Base-by-base conservation (phyloP, 2,329 filamentous ascomycete species). In the Hypoxylon sp. region DNA sequence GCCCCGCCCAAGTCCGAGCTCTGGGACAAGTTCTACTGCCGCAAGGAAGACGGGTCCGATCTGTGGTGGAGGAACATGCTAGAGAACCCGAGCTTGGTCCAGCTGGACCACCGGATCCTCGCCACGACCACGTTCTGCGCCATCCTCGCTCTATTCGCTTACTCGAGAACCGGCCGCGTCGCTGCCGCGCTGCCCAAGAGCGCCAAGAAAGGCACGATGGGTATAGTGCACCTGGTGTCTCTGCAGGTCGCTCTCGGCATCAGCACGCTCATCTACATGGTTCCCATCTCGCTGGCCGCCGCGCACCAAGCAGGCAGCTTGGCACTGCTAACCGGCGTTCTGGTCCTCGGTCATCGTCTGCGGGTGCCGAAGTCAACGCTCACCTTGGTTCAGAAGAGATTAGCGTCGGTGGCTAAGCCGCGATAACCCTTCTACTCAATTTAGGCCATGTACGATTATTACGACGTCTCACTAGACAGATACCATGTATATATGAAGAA, bases 61-160 rank as follows among this genome's bases (percentile, higher is more conserved):
- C 83, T 98, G 16, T 93, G 91, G 89, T 99, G 96, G 96, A 90
- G 96, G 75, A 99, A 99, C 81, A 91, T 96, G 85, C 89, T 98
- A 32, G 96, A 98, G 83, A 99, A 99, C 81, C 96, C 96, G 2
- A 94, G 92, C 14, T 87, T 96, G 24, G 96, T 98, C 2, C 96
- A 99, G 81, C 87, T 99, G 45, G 93, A 99, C 80, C 96, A 99
- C 82, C 91, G 96, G 45, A 92, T 97, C 72, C 85, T 98, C 33
- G 96, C 96, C 62, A 93, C 90, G 48, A 93, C 93, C 14, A 97
- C 95, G 0, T 97, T 97, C 78, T 91, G 88, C 55, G 86, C 91
- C 67, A 88, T 98, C 65, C 82, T 97, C 69, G 85, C 88, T 3
- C 85, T 99, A 8, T 96, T 90, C 78, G 86, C 87, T n/a, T 98